phyloP scores from a whole-genome alignment of 495 filamentous ascomycete genomes.

The Cercophora sp. region DNA sequence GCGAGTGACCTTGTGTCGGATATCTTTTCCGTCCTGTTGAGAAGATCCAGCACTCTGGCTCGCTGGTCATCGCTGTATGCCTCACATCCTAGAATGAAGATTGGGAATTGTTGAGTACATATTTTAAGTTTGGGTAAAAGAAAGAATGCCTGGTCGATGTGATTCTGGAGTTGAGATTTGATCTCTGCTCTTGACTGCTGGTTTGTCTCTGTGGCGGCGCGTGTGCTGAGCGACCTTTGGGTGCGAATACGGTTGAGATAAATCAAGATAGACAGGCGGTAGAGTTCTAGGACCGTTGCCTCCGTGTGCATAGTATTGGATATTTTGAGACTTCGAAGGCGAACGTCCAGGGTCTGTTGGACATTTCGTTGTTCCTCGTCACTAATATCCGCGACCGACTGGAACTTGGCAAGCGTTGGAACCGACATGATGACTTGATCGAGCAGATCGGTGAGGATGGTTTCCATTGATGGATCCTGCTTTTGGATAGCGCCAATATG shows the following conservation, averaged over 20 bases:
- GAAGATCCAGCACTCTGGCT: slow-evolving; percentile 29
- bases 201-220: too few relatives aligned
- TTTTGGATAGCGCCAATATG: background rate
- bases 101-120: slow-evolving; percentile 32
- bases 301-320: too few relatives aligned
- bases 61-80: slow-evolving; percentile 33
- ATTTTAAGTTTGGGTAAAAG: slow-evolving; percentile 18
- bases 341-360: slow-evolving; percentile 20
- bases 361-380: slow-evolving; percentile 14
- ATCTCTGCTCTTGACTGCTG: slow-evolving; percentile 19
- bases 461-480: background rate
- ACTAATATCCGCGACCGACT: slow-evolving; percentile 3
- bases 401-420: background rate
- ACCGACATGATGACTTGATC: too few relatives aligned
- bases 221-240: too few relatives aligned
- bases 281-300: slow-evolving; percentile 32
- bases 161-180: too few relatives aligned
- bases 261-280: slow-evolving; percentile 28
- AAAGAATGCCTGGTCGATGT: slow-evolving; percentile 23
- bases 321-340: slow-evolving; percentile 16
- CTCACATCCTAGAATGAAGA: slow-evolving; percentile 39
- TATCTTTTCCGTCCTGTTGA: slow-evolving; percentile 25
- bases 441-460: too few relatives aligned
- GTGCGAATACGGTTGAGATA: slow-evolving; percentile 32
- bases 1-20: slow-evolving; percentile 23